Evolutionary conservation across 2,329 filamentous ascomycete species (phyloP).

Genomic region (Shiraia bambusicola): DNA sequence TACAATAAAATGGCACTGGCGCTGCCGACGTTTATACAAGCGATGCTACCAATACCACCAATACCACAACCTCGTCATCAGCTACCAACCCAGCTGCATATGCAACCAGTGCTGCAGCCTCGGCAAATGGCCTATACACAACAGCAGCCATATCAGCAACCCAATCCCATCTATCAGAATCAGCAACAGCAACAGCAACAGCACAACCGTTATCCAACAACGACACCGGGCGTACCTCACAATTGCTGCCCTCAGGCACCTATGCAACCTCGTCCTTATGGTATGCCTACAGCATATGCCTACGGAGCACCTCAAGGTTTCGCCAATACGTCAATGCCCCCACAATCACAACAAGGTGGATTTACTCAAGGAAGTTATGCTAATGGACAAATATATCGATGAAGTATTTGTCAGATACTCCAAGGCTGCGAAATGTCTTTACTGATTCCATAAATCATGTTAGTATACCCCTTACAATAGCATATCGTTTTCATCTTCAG

Average conservation of each 20-base stretch:
- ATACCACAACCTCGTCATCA: conserved; percentile 14
- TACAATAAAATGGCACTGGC: conserved; percentile 34
- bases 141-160: conserved; percentile 3
- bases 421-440: no score
- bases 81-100: background rate
- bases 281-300: background rate
- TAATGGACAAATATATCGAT: no score
- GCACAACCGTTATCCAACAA: conserved; percentile 6
- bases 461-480: no score
- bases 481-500: no score
- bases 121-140: background rate
- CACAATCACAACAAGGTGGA: no score
- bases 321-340: no score
- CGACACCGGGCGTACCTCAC: conserved; percentile 1
- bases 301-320: no score
- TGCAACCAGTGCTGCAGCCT: conserved; percentile 2
- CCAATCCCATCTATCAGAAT: background rate
- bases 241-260: conserved; percentile 9
- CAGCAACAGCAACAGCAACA: conserved; percentile 1
- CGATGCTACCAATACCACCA: conserved; percentile 25
- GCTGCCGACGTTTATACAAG: conserved; percentile 26
- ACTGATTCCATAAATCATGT: no score
- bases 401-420: no score
- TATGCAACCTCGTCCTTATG: conserved; percentile 2
- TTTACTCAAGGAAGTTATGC: no score